Evolutionary conservation across 345 rosid species (phyloP).

Genomic region (Aquilaria sinensis): DNA sequence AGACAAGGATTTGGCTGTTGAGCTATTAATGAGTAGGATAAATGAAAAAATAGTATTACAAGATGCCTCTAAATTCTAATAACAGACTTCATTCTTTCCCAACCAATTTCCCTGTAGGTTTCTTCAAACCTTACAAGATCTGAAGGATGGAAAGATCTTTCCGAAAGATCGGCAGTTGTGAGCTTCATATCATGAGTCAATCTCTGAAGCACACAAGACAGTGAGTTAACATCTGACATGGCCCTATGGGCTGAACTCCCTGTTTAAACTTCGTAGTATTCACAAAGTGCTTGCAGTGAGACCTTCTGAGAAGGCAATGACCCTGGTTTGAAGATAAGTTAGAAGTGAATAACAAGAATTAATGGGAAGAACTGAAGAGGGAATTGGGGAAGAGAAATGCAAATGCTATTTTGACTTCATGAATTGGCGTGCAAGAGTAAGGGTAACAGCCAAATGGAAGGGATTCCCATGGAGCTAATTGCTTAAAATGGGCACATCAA

Average conservation of each 20-base stretch:
- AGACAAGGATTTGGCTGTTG: not conserved
- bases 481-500: slow-evolving; percentile 19
- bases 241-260: slow-evolving; percentile 16
- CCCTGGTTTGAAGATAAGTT: slow-evolving; percentile 2
- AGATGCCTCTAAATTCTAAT: not conserved
- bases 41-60: not conserved
- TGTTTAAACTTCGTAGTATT: slow-evolving; percentile 1
- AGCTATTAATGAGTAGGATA: too few relatives aligned
- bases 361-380: not conserved
- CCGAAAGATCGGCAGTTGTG: slow-evolving; percentile 3
- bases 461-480: slow-evolving; percentile 14
- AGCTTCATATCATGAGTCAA: slow-evolving; percentile 13
- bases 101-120: not conserved
- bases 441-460: slow-evolving; percentile 14
- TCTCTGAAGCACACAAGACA: slow-evolving; percentile 7
- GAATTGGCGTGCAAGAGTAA: slow-evolving; percentile 10
- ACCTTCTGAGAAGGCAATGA: not conserved
- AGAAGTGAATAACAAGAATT: not conserved
- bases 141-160: slow-evolving; percentile 14
- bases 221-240: slow-evolving; percentile 18
- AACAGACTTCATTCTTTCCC: not conserved
- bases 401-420: slow-evolving; percentile 12
- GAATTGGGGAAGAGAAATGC: not conserved
- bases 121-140: not conserved
- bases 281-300: slow-evolving; percentile 10